These are phyloP conservation scores for Phlebopus sp. DNA, from an alignment of 1,284 basidiomycete species.

Conservation along the genomic window DNA sequence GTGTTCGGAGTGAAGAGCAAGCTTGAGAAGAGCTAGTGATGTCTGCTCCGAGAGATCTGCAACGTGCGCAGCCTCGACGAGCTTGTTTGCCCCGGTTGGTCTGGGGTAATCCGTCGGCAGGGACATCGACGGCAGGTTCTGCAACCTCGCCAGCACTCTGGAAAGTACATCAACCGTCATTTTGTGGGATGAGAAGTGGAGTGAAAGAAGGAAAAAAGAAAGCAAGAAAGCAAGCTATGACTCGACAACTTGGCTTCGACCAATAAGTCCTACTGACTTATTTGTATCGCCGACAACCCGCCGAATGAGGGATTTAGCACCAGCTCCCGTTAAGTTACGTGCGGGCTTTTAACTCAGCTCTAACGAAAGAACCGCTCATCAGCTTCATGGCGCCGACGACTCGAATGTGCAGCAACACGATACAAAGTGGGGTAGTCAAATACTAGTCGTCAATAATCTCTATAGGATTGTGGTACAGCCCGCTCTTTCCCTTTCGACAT, in stretches of 20 bases:
- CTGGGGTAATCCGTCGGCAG: conserved; percentile 97
- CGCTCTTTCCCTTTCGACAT: no score
- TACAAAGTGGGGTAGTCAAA: no score
- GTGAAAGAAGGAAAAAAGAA: background rate
- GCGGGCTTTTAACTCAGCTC: no score
- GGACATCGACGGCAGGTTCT: conserved; percentile 85
- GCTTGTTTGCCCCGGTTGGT: conserved; percentile 67
- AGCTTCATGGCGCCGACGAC: no score
- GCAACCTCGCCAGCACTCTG: conserved; percentile 59
- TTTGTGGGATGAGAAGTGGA: background rate
- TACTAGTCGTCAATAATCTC: no score
- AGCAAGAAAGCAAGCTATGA: background rate
- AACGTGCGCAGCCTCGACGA: conserved; percentile 77
- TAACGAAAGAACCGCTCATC: no score
- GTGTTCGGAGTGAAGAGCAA: conserved; percentile 68
- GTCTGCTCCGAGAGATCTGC: conserved; percentile 66
- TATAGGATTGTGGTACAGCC: no score
- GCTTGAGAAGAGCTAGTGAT: conserved; percentile 69
- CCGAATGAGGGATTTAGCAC: no score
- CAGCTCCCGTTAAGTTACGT: no score
- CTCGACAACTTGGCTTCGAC: background rate
- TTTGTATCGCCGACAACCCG: no score
- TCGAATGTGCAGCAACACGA: no score
- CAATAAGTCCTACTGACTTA: no score
- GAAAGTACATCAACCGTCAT: conserved; percentile 44